Evolutionary conservation across 192 early-diverging fungal genomes (phyloP).

Genomic region (Backusella circina): DNA sequence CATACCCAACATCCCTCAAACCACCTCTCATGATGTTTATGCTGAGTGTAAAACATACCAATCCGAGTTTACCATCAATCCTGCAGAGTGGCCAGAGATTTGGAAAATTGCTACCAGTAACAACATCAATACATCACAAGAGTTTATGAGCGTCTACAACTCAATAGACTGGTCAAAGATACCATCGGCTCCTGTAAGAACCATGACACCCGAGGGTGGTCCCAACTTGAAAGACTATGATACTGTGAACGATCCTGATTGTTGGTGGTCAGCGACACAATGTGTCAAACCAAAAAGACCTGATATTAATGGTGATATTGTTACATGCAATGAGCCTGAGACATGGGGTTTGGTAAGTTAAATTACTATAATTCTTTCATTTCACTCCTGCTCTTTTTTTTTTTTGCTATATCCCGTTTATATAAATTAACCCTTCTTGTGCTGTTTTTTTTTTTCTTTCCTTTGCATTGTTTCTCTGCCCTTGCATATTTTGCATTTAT

Average conservation of each 20-base stretch:
- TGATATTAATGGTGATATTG: conserved; percentile 37
- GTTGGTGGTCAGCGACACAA: conserved; percentile 45
- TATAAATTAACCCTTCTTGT: neutral
- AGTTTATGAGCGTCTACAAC: conserved; percentile 40
- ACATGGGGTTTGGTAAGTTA: conserved; percentile 38
- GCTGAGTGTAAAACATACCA: conserved; percentile 21
- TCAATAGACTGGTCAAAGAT: conserved; percentile 41
- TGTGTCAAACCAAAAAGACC: conserved; percentile 31
- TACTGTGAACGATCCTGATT: conserved; percentile 24
- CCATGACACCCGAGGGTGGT: conserved; percentile 23
- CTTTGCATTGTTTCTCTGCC: neutral
- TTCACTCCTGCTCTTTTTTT: neutral
- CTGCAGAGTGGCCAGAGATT: conserved; percentile 23
- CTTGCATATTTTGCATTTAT: neutral
- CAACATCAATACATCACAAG: conserved; percentile 33
- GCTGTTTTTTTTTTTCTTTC: neutral
- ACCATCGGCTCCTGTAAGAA: conserved; percentile 28
- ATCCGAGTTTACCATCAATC: conserved; percentile 12
- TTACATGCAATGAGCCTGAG: conserved; percentile 27
- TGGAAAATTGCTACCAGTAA: conserved; percentile 30
- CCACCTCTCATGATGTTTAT: conserved; percentile 24
- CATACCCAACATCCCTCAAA: conserved; percentile 32
- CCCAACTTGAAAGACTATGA: conserved; percentile 18
- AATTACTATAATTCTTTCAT: neutral
- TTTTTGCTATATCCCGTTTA: neutral